A percentile compares a stretch with the other conserved stretches of the same genome.
Evolutionary conservation across 139 green algal species (phyloP).

Genomic region (Eudorina sp.): DNA sequence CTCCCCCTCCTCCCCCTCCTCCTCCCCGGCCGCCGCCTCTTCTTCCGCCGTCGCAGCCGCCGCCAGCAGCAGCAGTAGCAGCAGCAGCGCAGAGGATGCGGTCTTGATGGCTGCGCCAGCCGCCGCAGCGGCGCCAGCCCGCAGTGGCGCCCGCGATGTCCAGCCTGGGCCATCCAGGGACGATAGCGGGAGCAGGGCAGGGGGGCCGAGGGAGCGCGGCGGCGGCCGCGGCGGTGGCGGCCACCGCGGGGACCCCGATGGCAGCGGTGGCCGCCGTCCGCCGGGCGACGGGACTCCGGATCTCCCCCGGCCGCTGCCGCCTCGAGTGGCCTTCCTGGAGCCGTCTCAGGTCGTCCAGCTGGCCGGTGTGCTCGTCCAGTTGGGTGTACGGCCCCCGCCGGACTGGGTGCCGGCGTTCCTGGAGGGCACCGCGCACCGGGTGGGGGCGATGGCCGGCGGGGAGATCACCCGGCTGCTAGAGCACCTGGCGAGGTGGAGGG

Average conservation of each 20-base stretch:
- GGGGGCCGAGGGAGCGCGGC: too few species aligned
- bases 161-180: neutral
- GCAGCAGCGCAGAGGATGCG: too few species aligned
- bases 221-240: neutral
- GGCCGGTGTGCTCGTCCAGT: neutral
- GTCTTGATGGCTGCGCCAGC: too few species aligned
- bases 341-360: neutral
- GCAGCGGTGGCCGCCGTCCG: neutral
- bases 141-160: neutral
- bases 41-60: too few species aligned
- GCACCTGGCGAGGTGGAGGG: neutral
- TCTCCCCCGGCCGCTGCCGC: neutral
- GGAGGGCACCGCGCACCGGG: neutral
- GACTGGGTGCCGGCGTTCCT: neutral
- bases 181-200: neutral
- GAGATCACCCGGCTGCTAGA: neutral
- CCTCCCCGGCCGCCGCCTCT: too few species aligned
- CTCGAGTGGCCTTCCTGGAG: neutral
- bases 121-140: neutral
- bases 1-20: too few species aligned
- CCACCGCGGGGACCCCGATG: neutral
- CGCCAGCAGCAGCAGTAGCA: too few species aligned
- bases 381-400: neutral
- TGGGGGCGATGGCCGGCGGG: neutral
- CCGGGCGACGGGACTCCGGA: neutral